Evolutionary conservation across 2,329 filamentous ascomycete genomes (phyloP).

Genomic region (Lachnellula hyalina): DNA sequence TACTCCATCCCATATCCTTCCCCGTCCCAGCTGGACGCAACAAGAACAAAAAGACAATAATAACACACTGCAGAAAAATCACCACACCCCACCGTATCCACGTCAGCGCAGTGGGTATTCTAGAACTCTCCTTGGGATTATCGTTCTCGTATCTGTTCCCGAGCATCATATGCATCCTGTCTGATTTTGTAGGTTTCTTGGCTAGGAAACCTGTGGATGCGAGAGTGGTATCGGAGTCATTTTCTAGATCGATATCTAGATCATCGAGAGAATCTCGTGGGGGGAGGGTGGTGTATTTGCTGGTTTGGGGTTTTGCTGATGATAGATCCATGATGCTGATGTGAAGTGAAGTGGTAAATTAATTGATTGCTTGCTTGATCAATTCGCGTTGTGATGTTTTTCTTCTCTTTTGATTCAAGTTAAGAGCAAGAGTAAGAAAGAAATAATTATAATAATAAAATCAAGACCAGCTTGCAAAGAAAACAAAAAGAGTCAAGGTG

Average conservation of each 20-base stretch:
- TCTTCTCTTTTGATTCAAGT: too few species aligned
- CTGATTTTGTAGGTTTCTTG: background rate
- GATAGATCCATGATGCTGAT: background rate
- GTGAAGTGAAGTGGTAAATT: too few species aligned
- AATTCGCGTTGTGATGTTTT: too few species aligned
- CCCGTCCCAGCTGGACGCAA: conserved; percentile 18
- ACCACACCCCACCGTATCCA: conserved; percentile 28
- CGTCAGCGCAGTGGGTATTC: conserved; percentile 14
- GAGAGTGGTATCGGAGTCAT: conserved; percentile 26
- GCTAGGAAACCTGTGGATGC: conserved; percentile 20
- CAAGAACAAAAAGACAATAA: conserved; percentile 17
- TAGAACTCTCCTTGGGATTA: background rate
- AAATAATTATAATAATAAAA: background rate
- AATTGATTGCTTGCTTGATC: too few species aligned
- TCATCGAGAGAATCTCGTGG: conserved; percentile 3
- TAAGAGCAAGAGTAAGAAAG: background rate
- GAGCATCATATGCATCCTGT: background rate
- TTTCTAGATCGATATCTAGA: conserved; percentile 10
- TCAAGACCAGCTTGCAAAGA: background rate
- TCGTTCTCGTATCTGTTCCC: conserved; percentile 3
- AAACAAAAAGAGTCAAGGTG: too few species aligned
- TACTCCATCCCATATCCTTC: conserved; percentile 10
- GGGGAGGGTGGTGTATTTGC: background rate
- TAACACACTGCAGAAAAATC: conserved; percentile 25
- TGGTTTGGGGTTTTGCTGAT: background rate